Evolutionary conservation across 768 basidiomycete genomes (phyloP).

Genomic region (Russula olivacea): DNA sequence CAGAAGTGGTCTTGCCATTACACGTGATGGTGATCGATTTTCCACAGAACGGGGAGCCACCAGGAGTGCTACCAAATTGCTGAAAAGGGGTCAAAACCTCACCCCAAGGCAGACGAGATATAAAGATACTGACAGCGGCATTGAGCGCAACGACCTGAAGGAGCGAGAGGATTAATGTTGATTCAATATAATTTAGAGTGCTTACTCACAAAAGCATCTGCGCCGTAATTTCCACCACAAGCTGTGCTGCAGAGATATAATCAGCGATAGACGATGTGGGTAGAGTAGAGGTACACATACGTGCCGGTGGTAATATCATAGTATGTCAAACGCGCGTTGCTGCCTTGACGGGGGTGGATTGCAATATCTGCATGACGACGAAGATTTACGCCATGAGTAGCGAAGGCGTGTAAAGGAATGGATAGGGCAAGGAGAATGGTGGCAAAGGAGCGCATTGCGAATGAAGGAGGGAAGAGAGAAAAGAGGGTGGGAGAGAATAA

Average conservation of each 20-base stretch:
- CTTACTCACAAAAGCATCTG: slow-evolving; percentile 9
- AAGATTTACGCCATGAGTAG: not conserved
- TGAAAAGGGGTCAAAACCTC: slow-evolving; percentile 18
- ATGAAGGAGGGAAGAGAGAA: not conserved
- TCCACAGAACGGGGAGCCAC: slow-evolving; percentile 45
- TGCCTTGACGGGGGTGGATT: not conserved
- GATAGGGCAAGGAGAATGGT: slow-evolving; percentile 17
- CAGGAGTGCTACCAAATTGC: slow-evolving; percentile 42
- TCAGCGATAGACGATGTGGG: not conserved
- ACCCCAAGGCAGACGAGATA: not conserved
- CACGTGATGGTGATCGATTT: slow-evolving; percentile 54
- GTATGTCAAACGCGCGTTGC: not conserved
- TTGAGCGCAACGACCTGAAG: slow-evolving; percentile 20
- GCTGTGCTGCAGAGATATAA: slow-evolving; percentile 11
- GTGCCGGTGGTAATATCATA: slow-evolving; percentile 18
- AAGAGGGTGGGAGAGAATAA: not conserved
- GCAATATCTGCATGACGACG: slow-evolving; percentile 18
- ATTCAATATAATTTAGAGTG: not conserved
- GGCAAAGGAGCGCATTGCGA: slow-evolving; percentile 16
- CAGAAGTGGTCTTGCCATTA: slow-evolving; percentile 52
- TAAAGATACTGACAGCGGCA: slow-evolving; percentile 4
- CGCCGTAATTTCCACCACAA: not conserved
- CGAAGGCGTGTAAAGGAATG: slow-evolving; percentile 9
- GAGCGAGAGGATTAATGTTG: not conserved
- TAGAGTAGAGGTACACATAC: slow-evolving; percentile 15